Evolutionary conservation across 192 early-diverging fungal species (phyloP).

Genomic region (Dispira simplex): DNA sequence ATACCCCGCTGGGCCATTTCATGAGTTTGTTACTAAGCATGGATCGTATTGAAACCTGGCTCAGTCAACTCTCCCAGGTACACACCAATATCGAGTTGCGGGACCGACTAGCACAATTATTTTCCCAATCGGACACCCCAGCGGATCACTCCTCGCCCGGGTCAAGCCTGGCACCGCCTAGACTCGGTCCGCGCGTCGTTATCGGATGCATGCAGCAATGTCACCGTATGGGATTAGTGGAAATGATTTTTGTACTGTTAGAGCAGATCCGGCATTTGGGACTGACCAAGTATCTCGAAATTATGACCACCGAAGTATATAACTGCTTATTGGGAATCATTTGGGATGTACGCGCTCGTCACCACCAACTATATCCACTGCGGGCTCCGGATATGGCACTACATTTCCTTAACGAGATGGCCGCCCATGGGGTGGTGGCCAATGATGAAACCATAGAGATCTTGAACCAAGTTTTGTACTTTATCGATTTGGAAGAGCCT

Average conservation of each 20-base stretch:
- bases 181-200: neutral
- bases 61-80: neutral
- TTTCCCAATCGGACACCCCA: neutral
- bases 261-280: neutral
- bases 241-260: neutral
- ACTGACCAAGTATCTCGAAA: neutral
- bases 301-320: conserved; percentile 12
- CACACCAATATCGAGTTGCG: neutral
- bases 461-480: neutral
- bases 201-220: conserved; percentile 8
- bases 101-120: neutral
- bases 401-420: neutral
- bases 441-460: neutral
- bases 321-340: neutral
- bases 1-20: conserved; percentile 4
- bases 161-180: too few relatives aligned
- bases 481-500: conserved; percentile 6
- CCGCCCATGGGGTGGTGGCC: neutral
- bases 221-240: neutral
- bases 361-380: neutral
- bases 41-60: conserved; percentile 7
- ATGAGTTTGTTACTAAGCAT: neutral
- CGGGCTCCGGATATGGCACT: neutral
- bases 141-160: too few relatives aligned
- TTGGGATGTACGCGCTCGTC: conserved; percentile 3